Base-by-base conservation (phyloP, 257 asterid genomes). In the Solanum chiquidenum region DNA sequence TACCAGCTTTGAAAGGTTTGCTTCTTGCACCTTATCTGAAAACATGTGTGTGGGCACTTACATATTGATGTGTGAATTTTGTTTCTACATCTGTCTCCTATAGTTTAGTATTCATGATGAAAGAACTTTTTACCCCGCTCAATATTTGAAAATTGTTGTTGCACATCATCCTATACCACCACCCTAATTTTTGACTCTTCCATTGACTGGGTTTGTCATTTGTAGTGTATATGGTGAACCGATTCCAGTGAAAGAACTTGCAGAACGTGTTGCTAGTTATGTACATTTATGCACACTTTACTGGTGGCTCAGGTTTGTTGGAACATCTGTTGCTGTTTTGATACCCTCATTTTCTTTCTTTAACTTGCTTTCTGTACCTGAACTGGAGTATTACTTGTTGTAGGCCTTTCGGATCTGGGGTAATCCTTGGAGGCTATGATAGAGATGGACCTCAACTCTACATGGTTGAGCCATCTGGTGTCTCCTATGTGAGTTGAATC, bases 371-470 rank as follows among this genome's bases (percentile, higher is more conserved):
- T 90, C 23, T 86, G 88, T 87, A 83, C 77, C 83, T 87, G 62
- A 77, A 82, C 86, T 68, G 87, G 64, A 80, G 58, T 76, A 25
- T 83, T 73, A 86, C 23, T 44, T 66, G 79, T 87, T 89, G 83
- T 92, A 96, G 99, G 93, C 99, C 98, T 86, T 94, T 96, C 88
- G 99, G 99, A 88, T 93, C 95, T 90, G 99, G 99, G 85, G 98
- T 95, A 34, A 96, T 96, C 83, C 91, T 96, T 88, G 98, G 98
- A 77, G 99, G 99, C 86, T 96, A 95, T 89, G 99, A 96, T 89
- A 95, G 99, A 92, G 99, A 96, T 76, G 99, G 97, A 69, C 99
- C 99, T 5, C 97, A 94, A 88, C 88, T 96, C 71, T 96, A 96
- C 92, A 95, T 95, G 98, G 90, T 95, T 88, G 98, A 94, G 91